Percentiles rank a stretch among this genome's conserved stretches.
Conservation (phyloP, 1,284 basidiomycete species). For the Grifola frondosa region DNA sequence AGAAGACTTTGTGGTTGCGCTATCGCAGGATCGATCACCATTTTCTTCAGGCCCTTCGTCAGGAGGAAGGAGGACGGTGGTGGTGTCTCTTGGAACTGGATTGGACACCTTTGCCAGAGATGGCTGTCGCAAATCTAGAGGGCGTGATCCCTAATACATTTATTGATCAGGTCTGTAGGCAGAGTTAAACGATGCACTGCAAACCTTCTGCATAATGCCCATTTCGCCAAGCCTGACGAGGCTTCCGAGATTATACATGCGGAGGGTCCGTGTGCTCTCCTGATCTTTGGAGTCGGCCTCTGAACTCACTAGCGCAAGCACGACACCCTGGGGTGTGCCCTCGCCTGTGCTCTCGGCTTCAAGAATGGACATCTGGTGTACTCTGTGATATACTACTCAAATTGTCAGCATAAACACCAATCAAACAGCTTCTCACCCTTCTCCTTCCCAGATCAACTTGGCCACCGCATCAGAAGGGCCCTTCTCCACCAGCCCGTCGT, state of each 20-base stretch:
- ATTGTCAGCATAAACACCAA: constrained; percentile 1
- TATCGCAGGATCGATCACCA: constrained; percentile 49
- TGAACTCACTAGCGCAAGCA: constrained; percentile 68
- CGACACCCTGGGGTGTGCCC: constrained; percentile 67
- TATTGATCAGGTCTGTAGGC: constrained; percentile 2
- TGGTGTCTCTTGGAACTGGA: constrained; percentile 56
- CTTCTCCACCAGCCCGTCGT: constrained; percentile 46
- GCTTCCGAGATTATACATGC: constrained; percentile 80
- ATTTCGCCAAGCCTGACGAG: constrained; percentile 72
- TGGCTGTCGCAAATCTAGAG: constrained; percentile 57
- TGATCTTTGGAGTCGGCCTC: constrained; percentile 49
- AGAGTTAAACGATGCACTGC: constrained; percentile 1
- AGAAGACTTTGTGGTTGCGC: constrained; percentile 19
- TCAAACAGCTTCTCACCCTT: constrained; percentile 54
- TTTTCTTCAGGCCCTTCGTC: constrained; percentile 57
- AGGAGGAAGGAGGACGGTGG: constrained; percentile 58
- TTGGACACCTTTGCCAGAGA: constrained; percentile 43
- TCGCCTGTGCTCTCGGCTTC: constrained; percentile 64
- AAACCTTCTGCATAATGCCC: constrained; percentile 64
- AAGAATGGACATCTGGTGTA: constrained; percentile 72
- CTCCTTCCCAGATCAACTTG: constrained; percentile 69
- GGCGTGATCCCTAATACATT: constrained; percentile 44
- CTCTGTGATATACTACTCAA: constrained; percentile 40
- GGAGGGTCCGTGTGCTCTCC: constrained; percentile 54
- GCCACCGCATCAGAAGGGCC: constrained; percentile 70